Percentiles rank a stretch among this genome's conserved stretches.
These are phyloP conservation scores for Termitomyces sp. DNA, from an alignment of 768 basidiomycete species.

Conservation along the genomic window DNA sequence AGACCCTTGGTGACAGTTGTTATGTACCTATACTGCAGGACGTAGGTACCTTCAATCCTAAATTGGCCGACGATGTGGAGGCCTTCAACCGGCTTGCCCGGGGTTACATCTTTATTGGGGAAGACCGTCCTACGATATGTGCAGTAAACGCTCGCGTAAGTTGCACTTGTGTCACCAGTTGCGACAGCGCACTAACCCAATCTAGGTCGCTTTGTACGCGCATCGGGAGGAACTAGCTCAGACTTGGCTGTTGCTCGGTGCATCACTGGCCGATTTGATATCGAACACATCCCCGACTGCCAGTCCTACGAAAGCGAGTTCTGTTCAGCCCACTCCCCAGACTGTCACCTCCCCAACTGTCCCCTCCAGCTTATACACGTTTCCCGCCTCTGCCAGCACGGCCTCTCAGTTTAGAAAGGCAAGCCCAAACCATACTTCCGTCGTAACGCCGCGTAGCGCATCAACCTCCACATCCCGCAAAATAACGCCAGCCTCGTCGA, in stretches of 20 bases:
- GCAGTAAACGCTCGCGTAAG: conserved; percentile 50
- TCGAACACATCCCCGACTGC: conserved; percentile 27
- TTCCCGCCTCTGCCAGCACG: conserved; percentile 16
- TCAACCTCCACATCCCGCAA: conserved; percentile 38
- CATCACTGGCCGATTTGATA: conserved; percentile 45
- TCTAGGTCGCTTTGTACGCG: conserved; percentile 52
- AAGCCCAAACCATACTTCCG: conserved; percentile 20
- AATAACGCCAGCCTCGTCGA: conserved; percentile 53
- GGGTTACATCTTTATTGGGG: conserved; percentile 50
- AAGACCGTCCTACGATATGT: conserved; percentile 44
- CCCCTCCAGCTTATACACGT: conserved; percentile 21
- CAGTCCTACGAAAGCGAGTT: conserved; percentile 9
- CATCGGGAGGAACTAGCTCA: conserved; percentile 54
- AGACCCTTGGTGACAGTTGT: conserved; percentile 54
- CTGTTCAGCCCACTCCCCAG: conserved; percentile 14
- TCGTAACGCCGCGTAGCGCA: conserved; percentile 19
- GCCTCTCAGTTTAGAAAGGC: conserved; percentile 16
- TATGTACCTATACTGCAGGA: conserved; percentile 49
- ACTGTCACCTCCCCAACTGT: conserved; percentile 34
- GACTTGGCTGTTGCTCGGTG: conserved; percentile 60
- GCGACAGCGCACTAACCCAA: conserved; percentile 3
- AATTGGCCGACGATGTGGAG: conserved; percentile 33
- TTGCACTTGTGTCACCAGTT: neutral
- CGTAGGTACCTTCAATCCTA: conserved; percentile 43
- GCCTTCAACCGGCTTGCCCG: conserved; percentile 57